Base-by-base conservation (phyloP, 2,329 filamentous ascomycete genomes). In the Fusarium nelsonii region DNA sequence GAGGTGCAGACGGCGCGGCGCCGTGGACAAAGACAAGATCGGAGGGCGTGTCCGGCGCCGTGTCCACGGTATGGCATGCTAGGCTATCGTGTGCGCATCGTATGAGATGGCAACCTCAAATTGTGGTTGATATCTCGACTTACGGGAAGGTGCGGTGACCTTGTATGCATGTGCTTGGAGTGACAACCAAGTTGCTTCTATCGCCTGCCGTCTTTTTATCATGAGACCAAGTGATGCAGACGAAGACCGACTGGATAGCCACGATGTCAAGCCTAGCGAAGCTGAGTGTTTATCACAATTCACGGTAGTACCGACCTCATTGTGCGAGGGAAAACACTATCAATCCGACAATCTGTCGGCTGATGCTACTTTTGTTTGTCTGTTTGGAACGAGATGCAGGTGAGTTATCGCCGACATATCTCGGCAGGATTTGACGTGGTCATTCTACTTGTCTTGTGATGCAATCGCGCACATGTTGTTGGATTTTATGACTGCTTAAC, bases 361-460 rank as follows among this genome's bases (percentile, higher is more conserved):
- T 65, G 64, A 70, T 62, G 56, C 57, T 57, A 18, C 28, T 26
- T 63, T 34, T 51, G 46, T 34, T 52, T 60, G 46, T 61, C 55
- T 40, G 20, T 40, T 34, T 48, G 28, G 39, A 46, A 61, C 37
- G 23, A 36, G 39, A 65, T 69, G 68, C 65, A 69, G 56, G 57
- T 71, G 65, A 69, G 68, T 63, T 66, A 68, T 71, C 56, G 57
- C 68, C 46, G 48, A 60, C 67, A 70, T 68, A 45, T 44, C 48
- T 63, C 40, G 53, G 57, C 57, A 51, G 40, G 52, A 58, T 48
- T 44, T 33, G 33, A 51, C 37, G 30, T 54, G 55, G 37, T 60
- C 50, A 68, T 54, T 50, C 56, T 23, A 41, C 46, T 44, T 41
- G 58, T 54, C 64, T 65, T 52, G 63, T 70, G 67, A 70, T 68